Conservation (phyloP, 1,284 basidiomycete genomes). For the Inonotus hispidus region DNA sequence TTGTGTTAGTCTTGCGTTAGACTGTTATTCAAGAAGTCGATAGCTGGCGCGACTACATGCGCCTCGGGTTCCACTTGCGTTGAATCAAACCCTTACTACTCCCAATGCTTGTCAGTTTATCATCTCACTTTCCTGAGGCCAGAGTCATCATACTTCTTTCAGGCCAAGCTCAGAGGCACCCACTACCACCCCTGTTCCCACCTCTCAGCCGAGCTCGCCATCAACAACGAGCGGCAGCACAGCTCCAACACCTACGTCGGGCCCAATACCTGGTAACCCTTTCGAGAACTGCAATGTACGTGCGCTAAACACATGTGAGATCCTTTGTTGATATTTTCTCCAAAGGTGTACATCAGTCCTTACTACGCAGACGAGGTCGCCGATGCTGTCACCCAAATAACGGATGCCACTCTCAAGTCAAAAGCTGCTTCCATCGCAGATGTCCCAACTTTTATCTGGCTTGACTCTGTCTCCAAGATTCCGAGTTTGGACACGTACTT, state of each 20-base stretch:
- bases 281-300: slow-evolving; percentile 42
- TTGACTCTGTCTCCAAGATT: slow-evolving; percentile 50
- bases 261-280: slow-evolving; percentile 46
- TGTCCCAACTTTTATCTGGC: slow-evolving; percentile 58
- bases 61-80: slow-evolving; percentile 35
- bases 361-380: slow-evolving; percentile 48
- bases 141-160: slow-evolving; percentile 7
- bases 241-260: slow-evolving; percentile 21
- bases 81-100: slow-evolving; percentile 46
- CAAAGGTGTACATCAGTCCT: slow-evolving; percentile 44
- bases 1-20: not conserved
- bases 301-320: slow-evolving; percentile 8
- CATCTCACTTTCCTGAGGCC: too few relatives aligned
- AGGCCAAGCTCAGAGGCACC: slow-evolving; percentile 8
- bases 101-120: slow-evolving; percentile 46
- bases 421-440: slow-evolving; percentile 47
- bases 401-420: slow-evolving; percentile 41
- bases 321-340: not conserved
- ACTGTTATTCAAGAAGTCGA: not conserved
- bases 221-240: slow-evolving; percentile 23
- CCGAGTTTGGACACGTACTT: slow-evolving; percentile 49
- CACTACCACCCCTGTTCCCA: slow-evolving; percentile 19
- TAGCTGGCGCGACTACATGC: slow-evolving; percentile 22
- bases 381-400: slow-evolving; percentile 45
- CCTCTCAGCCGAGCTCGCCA: slow-evolving; percentile 25